phyloP scores from a whole-genome alignment of 163 green algal species.

The Volvox carteri region DNA sequence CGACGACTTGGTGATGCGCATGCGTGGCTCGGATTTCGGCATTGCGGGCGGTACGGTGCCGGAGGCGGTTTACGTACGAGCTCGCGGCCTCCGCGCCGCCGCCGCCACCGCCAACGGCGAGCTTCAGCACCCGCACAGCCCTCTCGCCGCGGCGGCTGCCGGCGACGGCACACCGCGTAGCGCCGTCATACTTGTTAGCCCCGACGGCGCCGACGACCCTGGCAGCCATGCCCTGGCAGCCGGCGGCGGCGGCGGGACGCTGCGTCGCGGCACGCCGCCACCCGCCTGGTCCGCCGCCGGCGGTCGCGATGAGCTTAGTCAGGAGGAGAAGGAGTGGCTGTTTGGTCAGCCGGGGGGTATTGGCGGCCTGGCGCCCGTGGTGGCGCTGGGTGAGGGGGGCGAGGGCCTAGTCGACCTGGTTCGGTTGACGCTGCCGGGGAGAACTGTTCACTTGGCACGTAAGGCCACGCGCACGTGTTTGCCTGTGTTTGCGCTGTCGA shows the following conservation, averaged over 20 bases:
- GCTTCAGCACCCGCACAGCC: neutral
- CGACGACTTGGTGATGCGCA: neutral
- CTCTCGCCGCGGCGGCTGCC: neutral
- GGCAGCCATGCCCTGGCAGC: too few species aligned
- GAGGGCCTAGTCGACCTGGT: slow-evolving; percentile 52
- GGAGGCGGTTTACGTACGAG: neutral
- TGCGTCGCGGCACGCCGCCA: neutral
- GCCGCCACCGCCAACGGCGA: neutral
- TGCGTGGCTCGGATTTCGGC: slow-evolving; percentile 31
- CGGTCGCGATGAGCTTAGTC: slow-evolving; percentile 13
- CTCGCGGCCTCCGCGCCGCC: neutral
- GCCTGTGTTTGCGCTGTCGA: neutral
- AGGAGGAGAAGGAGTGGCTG: slow-evolving; percentile 53
- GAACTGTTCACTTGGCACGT: slow-evolving; percentile 43
- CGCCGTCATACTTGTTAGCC: neutral
- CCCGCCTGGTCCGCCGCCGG: neutral
- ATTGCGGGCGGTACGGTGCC: neutral
- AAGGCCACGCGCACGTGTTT: slow-evolving; percentile 43
- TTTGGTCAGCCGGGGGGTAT: slow-evolving; percentile 44
- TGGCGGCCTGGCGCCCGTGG: neutral
- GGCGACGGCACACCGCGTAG: neutral
- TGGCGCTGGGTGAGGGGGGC: slow-evolving; percentile 47
- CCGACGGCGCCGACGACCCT: neutral
- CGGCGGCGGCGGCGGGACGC: too few species aligned
- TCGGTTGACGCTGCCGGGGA: slow-evolving; percentile 10